Base-by-base conservation (phyloP, 176 grass and related monocot genomes). In the Thinopyrum elongatum region DNA sequence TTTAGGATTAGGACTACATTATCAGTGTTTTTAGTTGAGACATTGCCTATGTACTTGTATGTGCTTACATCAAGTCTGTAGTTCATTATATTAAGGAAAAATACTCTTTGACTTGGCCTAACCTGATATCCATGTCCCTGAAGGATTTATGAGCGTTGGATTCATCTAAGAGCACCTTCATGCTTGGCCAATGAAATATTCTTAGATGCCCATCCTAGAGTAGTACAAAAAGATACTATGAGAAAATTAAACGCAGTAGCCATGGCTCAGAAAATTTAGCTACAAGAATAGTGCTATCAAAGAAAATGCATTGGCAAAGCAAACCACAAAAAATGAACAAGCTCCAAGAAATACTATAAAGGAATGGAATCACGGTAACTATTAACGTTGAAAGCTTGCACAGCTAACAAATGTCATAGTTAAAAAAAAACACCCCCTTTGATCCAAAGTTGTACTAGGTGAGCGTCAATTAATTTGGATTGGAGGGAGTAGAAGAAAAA, bases 41-140 rank as follows among this genome's bases (percentile, higher is more conserved):
- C 62, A 90, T 57, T 31, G 31, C 29, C 15, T 38, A 29, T n/a
- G 16, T 84, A 31, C 77, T 67, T 73, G 57, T 68, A 36, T 59
- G 46, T 53, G 76, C 63, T 81, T 90, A 70, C 55, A 83, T 66
- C 36, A 59, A 26, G 17, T 74, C 47, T 68, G 72, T 25, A 79
- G 47, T 76, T 53, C 78, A 91, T 12, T 16, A 1, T 42, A 76
- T 84, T 15, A 82, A 16, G 22, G 73, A 84, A 39, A 44, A 15
- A 64, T 70, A 39, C 12, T 6, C 1, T 46, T 79, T 34, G 30
- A 60, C 35, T 63, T 91, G 36, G 25, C 57, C 77, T 86, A 82
- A 99, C 97, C 94, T 99, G 69, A 99, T 99, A 88, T 99, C 97
- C 94, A 99, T 99, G 85, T 99, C 97, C 78, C 77, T 70, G 67